Base-by-base conservation (phyloP, 2,329 filamentous ascomycete genomes). In the Leptographium flavum region DNA sequence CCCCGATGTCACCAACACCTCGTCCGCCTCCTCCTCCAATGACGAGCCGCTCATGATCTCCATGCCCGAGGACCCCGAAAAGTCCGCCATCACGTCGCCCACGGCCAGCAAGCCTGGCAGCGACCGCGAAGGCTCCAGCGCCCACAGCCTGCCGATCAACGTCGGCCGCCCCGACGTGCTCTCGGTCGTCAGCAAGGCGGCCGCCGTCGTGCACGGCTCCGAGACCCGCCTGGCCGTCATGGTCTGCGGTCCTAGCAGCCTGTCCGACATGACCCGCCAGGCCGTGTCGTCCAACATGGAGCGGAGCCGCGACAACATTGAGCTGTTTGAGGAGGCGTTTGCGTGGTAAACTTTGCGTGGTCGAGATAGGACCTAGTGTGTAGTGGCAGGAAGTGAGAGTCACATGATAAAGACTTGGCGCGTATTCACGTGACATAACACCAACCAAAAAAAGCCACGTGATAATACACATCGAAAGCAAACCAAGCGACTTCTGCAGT, bases 271-370 rank as follows among this genome's bases (percentile, higher is more conserved):
- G 7, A 46, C 47, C 25, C 47, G 52, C 21, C 30, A 39, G 10
- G 46, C 38, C 1, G 42, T 48, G 17, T 40, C 37, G 4, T 22
- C 43, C 11, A 35, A 23, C 27, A 53, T 53, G 50, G 44, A 45
- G 21, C 22, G 32, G 28, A 25, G 30, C 21, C 30, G 42, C 22
- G 36, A 42, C 15, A 43, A 45, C 14, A 41, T 51, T n/a, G 33
- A 43, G 43, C 50, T 49, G 39, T 53, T 54, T 49, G 52, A 52
- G 44, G 52, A 54, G 45, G 39, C 30, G 3, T 54, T 52, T 42
- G 52, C 46, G 8, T 54, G 50, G 49, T 53, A 28, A 11, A n/a
- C 27, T 11, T 28, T 28, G 27, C 3, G 27, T 28, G n/a, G n/a
- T n/a, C n/a, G n/a, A n/a, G n/a, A n/a, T n/a, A n/a, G n/a, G n/a